Evolutionary conservation across 1,139 yeast genomes (phyloP).

Genomic region (Candida frijolesensis): DNA sequence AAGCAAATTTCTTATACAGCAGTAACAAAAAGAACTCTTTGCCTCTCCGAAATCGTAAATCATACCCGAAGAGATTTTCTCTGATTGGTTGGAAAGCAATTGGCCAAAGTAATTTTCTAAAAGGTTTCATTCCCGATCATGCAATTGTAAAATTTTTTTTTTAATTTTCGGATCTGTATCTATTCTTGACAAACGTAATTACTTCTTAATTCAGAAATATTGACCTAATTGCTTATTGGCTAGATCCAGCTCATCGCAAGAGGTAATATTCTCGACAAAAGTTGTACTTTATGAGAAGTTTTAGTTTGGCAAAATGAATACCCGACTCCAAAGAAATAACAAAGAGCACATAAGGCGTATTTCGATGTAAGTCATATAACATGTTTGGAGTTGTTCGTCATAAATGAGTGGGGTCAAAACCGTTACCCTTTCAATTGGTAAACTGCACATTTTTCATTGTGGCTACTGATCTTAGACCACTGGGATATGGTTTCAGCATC

Average conservation of each 20-base stretch:
- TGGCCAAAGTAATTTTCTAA: background rate
- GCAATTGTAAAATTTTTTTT: background rate
- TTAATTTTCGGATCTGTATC: background rate
- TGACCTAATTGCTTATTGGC: background rate
- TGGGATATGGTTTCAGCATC: too few species aligned
- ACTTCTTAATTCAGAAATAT: background rate
- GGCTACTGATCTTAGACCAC: too few species aligned
- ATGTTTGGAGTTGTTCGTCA: too few species aligned
- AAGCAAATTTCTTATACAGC: background rate
- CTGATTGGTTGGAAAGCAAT: constrained; percentile 1
- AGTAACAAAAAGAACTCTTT: background rate
- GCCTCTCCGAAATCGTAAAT: constrained; percentile 3
- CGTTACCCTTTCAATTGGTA: too few species aligned
- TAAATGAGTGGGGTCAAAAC: too few species aligned
- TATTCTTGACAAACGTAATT: background rate
- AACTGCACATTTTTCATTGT: too few species aligned
- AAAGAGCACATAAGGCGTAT: background rate
- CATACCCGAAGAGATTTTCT: background rate
- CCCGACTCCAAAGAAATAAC: background rate
- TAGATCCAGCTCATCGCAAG: background rate
- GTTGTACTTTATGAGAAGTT: too few species aligned
- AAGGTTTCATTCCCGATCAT: constrained; percentile 5
- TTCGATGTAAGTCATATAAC: too few species aligned
- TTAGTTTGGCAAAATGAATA: too few species aligned
- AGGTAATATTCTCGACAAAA: too few species aligned